Evolutionary conservation across 805 yeast species (phyloP).

Genomic region (Candida nitratophila): DNA sequence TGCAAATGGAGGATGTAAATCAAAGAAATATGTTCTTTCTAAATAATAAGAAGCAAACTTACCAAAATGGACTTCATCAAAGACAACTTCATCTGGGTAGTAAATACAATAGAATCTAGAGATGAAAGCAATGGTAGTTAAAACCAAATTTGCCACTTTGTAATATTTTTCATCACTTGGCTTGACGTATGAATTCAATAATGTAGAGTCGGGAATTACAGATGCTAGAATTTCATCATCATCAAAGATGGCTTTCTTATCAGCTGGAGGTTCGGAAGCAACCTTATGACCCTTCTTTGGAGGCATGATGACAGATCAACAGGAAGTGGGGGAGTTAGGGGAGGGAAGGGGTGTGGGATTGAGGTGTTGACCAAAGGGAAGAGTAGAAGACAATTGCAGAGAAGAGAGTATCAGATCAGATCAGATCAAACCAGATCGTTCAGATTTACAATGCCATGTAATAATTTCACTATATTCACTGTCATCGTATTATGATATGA

Average conservation of each 20-base stretch:
- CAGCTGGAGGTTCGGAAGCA: background rate
- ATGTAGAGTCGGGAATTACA: background rate
- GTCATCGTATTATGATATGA: no score
- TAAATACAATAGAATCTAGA: slow-evolving; percentile 58
- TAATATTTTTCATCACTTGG: slow-evolving; percentile 23
- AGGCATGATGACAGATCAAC: background rate
- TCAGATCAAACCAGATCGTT: no score
- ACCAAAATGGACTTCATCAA: slow-evolving; percentile 85
- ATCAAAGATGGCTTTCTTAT: background rate
- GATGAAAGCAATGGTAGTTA: slow-evolving; percentile 36
- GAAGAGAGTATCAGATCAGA: no score
- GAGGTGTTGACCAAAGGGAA: no score
- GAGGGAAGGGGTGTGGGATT: no score
- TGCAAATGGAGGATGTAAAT: slow-evolving; percentile 97
- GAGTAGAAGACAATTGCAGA: no score
- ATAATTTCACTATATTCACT: no score
- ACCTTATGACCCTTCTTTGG: background rate
- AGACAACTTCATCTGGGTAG: slow-evolving; percentile 69
- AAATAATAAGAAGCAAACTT: slow-evolving; percentile 80
- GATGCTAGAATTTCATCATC: background rate
- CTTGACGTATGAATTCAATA: slow-evolving; percentile 14
- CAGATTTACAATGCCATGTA: no score
- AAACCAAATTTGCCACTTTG: slow-evolving; percentile 25
- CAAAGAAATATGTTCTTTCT: slow-evolving; percentile 88
- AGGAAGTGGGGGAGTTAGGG: background rate